Conservation (phyloP, 2,329 filamentous ascomycete species). For the Endoconidiophora laricicola region DNA sequence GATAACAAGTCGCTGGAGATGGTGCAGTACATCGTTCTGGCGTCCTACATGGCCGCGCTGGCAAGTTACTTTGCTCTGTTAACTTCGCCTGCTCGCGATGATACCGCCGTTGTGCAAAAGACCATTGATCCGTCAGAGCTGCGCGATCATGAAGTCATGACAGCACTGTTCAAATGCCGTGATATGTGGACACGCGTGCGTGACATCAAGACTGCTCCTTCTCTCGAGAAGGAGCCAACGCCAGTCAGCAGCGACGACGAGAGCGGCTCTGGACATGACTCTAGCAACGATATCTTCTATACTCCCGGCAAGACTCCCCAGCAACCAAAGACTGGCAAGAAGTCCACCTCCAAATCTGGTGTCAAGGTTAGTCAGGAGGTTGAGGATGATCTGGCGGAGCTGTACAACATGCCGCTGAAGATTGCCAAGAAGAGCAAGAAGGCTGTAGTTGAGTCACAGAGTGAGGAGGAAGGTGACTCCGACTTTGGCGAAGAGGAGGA, state of each 20-base stretch:
- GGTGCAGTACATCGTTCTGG: constrained; percentile 63
- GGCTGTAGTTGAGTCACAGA: constrained; percentile 20
- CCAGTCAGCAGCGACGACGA: constrained; percentile 21
- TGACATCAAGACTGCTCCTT: constrained; percentile 36
- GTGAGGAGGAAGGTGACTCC: constrained; percentile 40
- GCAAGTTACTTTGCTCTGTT: constrained; percentile 90
- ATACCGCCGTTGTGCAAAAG: constrained; percentile 25
- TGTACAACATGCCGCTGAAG: constrained; percentile 42
- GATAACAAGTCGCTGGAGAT: constrained; percentile 38
- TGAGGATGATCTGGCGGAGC: constrained; percentile 52
- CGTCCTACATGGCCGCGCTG: constrained; percentile 72
- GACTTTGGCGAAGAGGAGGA: constrained; percentile 86
- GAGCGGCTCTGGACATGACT: constrained; percentile 17
- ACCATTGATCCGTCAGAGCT: constrained; percentile 62
- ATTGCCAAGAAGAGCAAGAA: constrained; percentile 31
- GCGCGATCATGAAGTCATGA: constrained; percentile 83
- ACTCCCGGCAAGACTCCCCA: constrained; percentile 15
- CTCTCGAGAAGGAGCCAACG: constrained; percentile 10
- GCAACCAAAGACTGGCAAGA: constrained; percentile 20
- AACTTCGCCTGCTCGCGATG: constrained; percentile 58
- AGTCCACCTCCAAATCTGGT: constrained; percentile 25
- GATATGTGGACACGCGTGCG: constrained; percentile 65
- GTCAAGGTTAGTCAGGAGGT: constrained; percentile 42
- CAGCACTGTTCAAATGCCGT: constrained; percentile 61
- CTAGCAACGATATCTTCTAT: constrained; percentile 16